Evolutionary conservation across 495 filamentous ascomycete genomes (phyloP), one percentile per base, ranked within the genome.

Genomic region (Trypethelium eluteriae): DNA sequence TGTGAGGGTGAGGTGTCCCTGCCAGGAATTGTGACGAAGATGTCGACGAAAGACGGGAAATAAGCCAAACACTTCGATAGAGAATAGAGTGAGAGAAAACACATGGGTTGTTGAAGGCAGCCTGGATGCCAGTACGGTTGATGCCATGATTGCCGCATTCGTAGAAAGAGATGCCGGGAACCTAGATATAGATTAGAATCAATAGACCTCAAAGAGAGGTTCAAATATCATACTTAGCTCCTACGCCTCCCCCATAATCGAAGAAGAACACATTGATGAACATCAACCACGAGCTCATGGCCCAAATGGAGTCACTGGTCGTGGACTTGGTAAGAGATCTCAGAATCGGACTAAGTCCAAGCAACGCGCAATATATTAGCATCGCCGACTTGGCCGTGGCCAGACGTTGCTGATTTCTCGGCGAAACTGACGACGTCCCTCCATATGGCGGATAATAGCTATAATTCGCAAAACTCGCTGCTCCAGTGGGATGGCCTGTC

Each of bases 231-330:
- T 81, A 84, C 70, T 86, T 86, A 49, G 82, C 82, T 46, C 82
- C 83, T 0, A 81, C 81, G 7, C 83, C 88, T 71, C 85, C 87
- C 36, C 92, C 88, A 72, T 98, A 98, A 79, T 98, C 94, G 74
- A 97, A 96, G 74, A 94, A 96, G 76, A 96, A 92, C 70, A 97
- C 89, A 77, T 98, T 98, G 78, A 96, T 92, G 66, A 90, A 84
- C 73, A 98, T 84, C 59, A 98, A 81, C 88, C 90, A 95, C 76
- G 87, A 91, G 69, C 89, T 92, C 81, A 98, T 88, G 16, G 94
- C 91, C 95, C 95, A 98, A 69, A 98, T 98, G 35, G 87, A 91
- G 80, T 98, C 94, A 39, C 81, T 86, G 25, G 89, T 89, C 3
- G 92, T 96, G 4, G 92, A 96, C 44, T 87, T 86, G 0, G 94